phyloP scores from a whole-genome alignment of 495 filamentous ascomycete species.

The Lentithecium fluviatile region DNA sequence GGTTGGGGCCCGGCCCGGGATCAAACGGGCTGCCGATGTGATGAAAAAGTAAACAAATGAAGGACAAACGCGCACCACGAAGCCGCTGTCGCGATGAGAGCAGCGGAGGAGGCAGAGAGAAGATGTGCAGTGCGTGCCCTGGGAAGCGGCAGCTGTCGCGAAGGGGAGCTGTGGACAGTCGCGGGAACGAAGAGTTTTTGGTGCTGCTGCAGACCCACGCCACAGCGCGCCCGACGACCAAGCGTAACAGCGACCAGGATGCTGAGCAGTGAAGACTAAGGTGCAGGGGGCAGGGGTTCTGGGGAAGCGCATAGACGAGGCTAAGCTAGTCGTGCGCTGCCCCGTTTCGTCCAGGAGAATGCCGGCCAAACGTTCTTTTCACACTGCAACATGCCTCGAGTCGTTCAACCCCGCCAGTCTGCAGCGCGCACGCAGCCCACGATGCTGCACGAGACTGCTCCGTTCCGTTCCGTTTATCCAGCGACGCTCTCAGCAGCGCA shows the following conservation, averaged over 20 bases:
- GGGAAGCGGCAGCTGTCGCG: not conserved
- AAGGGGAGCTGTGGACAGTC: not conserved
- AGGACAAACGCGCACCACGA: not conserved
- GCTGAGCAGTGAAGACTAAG: not conserved
- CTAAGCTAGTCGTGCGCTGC: not conserved
- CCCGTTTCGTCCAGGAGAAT: not conserved
- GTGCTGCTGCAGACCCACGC: not conserved
- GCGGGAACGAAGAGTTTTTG: not conserved
- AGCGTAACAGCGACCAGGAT: not conserved
- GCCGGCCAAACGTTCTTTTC: too few species aligned
- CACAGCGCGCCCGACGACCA: not conserved
- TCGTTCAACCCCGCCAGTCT: too few species aligned
- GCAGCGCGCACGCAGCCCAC: too few species aligned
- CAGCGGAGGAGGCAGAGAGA: not conserved
- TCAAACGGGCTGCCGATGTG: not conserved
- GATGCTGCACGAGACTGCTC: too few species aligned
- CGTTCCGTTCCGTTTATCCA: too few species aligned
- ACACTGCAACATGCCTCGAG: too few species aligned
- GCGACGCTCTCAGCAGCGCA: too few species aligned
- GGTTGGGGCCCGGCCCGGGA: slow-evolving; percentile 4
- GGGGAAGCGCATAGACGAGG: not conserved
- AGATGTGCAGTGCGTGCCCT: not conserved
- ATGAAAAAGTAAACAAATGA: slow-evolving; percentile 11
- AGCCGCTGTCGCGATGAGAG: not conserved
- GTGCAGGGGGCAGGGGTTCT: not conserved